Evolutionary conservation across 805 yeast genomes (phyloP).

Genomic region (Lipomyces kockii): DNA sequence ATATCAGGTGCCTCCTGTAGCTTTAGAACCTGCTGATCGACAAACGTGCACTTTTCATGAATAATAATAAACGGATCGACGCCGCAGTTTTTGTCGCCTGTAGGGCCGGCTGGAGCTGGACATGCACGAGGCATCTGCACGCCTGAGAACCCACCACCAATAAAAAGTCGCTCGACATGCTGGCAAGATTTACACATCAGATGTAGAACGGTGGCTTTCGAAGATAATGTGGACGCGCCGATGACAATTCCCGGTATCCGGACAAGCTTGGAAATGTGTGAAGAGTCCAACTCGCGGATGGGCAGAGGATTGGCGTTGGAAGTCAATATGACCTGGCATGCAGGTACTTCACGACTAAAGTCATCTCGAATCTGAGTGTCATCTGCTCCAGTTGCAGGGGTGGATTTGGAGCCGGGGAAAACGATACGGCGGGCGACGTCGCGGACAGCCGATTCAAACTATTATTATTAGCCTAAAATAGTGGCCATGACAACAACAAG

Average conservation of each 20-base stretch:
- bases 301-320: conserved; percentile 74
- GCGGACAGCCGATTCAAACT: conserved; percentile 44
- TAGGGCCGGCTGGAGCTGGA: conserved; percentile 54
- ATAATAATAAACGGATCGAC: conserved; percentile 90
- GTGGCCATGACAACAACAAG: conserved; percentile 52
- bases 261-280: conserved; percentile 85
- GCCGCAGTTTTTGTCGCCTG: conserved; percentile 69
- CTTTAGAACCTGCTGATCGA: conserved; percentile 92
- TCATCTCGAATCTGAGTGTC: conserved; percentile 48
- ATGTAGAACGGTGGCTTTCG: conserved; percentile 83
- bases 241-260: conserved; percentile 92
- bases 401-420: conserved; percentile 36
- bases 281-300: conserved; percentile 82
- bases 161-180: conserved; percentile 68
- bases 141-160: conserved; percentile 72
- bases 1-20: conserved; percentile 97
- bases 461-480: background rate
- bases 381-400: conserved; percentile 22
- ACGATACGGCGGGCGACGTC: conserved; percentile 75
- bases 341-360: conserved; percentile 63
- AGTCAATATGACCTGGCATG: conserved; percentile 77
- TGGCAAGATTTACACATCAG: conserved; percentile 87
- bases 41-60: conserved; percentile 90
- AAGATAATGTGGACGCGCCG: conserved; percentile 83
- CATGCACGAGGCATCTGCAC: conserved; percentile 71